A percentile compares a stretch with the other conserved stretches of the same genome.
These are phyloP conservation scores for Infundibulicybe gibba DNA, from an alignment of 768 basidiomycete species.

Conservation along the genomic window DNA sequence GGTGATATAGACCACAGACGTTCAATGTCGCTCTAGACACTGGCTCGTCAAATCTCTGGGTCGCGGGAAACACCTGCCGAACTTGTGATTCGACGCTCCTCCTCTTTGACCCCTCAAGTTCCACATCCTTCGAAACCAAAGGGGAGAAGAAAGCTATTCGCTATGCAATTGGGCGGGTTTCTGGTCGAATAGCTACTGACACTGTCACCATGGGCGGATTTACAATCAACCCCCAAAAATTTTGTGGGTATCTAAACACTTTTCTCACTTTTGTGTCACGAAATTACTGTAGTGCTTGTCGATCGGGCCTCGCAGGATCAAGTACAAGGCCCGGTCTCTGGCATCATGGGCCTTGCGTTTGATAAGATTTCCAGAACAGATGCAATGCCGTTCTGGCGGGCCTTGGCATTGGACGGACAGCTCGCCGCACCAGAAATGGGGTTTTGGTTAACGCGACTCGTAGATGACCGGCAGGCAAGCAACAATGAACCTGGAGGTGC, in stretches of 20 bases:
- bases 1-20: too few relatives aligned
- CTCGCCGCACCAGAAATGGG: conserved; percentile 53
- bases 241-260: conserved; percentile 36
- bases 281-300: conserved; percentile 60
- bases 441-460: conserved; percentile 60
- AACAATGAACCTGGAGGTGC: conserved; percentile 55
- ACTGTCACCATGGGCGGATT: too few relatives aligned
- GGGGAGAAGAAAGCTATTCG: conserved; percentile 26
- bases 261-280: neutral
- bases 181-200: too few relatives aligned
- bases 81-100: conserved; percentile 38
- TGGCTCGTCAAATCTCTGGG: conserved; percentile 93
- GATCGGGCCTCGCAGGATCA: conserved; percentile 42
- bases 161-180: conserved; percentile 73
- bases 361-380: conserved; percentile 51
- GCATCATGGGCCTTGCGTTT: conserved; percentile 79
- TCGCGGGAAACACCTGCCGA: conserved; percentile 51
- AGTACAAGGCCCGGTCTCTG: conserved; percentile 56
- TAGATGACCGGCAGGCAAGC: conserved; percentile 23
- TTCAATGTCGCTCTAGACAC: too few relatives aligned
- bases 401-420: conserved; percentile 35
- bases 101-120: too few relatives aligned
- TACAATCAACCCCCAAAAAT: too few relatives aligned
- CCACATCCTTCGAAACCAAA: conserved; percentile 30
- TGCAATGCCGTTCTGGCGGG: conserved; percentile 65